phyloP scores from a whole-genome alignment of 768 basidiomycete species.

The Pleurotus platypus region DNA sequence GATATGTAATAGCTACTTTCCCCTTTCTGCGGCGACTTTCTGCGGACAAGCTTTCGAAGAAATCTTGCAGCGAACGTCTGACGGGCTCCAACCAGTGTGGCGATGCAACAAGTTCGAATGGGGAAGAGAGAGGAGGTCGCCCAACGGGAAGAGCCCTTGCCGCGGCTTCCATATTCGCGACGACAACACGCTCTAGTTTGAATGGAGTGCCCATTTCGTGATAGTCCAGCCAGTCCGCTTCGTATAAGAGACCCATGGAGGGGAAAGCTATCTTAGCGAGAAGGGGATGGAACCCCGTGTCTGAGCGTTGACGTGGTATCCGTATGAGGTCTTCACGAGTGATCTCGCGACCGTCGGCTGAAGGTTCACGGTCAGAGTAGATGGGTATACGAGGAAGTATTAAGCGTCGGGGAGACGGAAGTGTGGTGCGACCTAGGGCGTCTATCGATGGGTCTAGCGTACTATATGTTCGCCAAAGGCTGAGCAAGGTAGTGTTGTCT shows the following conservation, averaged over 20 bases:
- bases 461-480: conserved; percentile 76
- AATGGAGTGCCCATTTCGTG: conserved; percentile 67
- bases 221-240: conserved; percentile 78
- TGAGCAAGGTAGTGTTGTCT: conserved; percentile 72
- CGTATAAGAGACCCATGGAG: conserved; percentile 59
- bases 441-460: conserved; percentile 49
- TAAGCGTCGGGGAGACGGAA: conserved; percentile 68
- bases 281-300: conserved; percentile 68
- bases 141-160: conserved; percentile 19
- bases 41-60: conserved; percentile 40
- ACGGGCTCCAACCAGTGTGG: conserved; percentile 71
- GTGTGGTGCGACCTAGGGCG: conserved; percentile 40
- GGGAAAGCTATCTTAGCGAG: conserved; percentile 76
- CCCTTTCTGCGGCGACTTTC: conserved; percentile 19
- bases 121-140: conserved; percentile 39
- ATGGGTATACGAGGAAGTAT: conserved; percentile 69
- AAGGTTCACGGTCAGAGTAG: conserved; percentile 45
- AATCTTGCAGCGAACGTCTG: conserved; percentile 36
- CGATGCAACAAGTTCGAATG: conserved; percentile 41
- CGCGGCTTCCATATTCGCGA: conserved; percentile 75
- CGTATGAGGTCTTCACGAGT: neutral
- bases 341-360: conserved; percentile 18
- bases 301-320: conserved; percentile 31
- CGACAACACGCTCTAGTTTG: conserved; percentile 69
- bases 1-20: conserved; percentile 63